These are phyloP conservation scores for Saccharomyces jurei DNA, from an alignment of 805 yeast species.

Conservation along the genomic window DNA sequence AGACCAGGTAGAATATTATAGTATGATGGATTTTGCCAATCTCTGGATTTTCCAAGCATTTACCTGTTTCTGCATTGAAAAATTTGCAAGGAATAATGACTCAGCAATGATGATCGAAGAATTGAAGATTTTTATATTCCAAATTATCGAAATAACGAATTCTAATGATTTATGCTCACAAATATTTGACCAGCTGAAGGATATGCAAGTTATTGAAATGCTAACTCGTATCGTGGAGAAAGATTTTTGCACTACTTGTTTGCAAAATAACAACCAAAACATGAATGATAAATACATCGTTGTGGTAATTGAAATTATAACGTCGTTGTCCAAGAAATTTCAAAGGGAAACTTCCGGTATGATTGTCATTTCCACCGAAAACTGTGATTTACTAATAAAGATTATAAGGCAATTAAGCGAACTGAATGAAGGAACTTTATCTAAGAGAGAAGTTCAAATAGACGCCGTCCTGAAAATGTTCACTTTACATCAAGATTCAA, in stretches of 20 bases:
- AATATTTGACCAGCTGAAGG: constrained; percentile 19
- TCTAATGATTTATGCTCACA: constrained; percentile 22
- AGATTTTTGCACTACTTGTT: constrained; percentile 18
- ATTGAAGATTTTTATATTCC: constrained; percentile 14
- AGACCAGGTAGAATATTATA: constrained; percentile 7
- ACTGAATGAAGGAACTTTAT: constrained; percentile 7
- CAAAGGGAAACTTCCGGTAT: constrained; percentile 6
- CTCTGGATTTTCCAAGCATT: constrained; percentile 27
- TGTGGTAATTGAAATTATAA: constrained; percentile 18
- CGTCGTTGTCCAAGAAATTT: constrained; percentile 17
- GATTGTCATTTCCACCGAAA: constrained; percentile 7
- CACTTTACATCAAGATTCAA: constrained; percentile 24
- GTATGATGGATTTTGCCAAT: constrained; percentile 24
- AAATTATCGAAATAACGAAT: constrained; percentile 14
- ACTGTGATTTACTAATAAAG: constrained; percentile 10
- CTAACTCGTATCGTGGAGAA: constrained; percentile 19
- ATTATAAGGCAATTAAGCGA: constrained; percentile 10
- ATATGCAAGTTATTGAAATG: constrained; percentile 5
- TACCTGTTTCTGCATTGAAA: constrained; percentile 14
- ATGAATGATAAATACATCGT: constrained; percentile 8
- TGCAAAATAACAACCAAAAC: constrained; percentile 3
- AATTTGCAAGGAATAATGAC: constrained; percentile 1
- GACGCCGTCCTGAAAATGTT: constrained; percentile 22
- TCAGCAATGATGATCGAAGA: neutral
- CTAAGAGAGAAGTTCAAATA: constrained; percentile 7